phyloP scores from a whole-genome alignment of 202 grass and related monocot species.

The Cymbopogon flexuosus region DNA sequence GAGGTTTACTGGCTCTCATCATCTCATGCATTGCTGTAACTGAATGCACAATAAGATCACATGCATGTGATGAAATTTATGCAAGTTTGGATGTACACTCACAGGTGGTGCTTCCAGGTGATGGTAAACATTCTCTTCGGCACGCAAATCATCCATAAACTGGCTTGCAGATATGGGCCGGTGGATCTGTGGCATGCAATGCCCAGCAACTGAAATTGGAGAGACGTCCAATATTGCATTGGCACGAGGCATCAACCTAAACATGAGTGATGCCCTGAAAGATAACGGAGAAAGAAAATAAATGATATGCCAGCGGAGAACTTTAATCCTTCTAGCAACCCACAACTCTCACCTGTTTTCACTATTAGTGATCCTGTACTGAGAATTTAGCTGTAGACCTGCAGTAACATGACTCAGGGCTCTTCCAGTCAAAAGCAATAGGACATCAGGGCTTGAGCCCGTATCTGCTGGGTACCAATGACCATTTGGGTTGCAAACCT shows the following conservation, averaged over 20 bases:
- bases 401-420: slow-evolving; percentile 68
- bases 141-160: slow-evolving; percentile 59
- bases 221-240: slow-evolving; percentile 72
- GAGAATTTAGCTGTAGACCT: slow-evolving; percentile 57
- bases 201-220: slow-evolving; percentile 59
- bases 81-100: slow-evolving; percentile 38
- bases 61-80: slow-evolving; percentile 9
- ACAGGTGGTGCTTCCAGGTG: slow-evolving; percentile 50
- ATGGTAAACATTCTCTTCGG: slow-evolving; percentile 49
- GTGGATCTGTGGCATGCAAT: slow-evolving; percentile 54
- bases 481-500: slow-evolving; percentile 79
- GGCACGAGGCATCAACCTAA: slow-evolving; percentile 67
- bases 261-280: slow-evolving; percentile 71
- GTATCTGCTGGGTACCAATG: slow-evolving; percentile 71
- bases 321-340: slow-evolving; percentile 22
- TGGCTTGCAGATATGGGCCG: slow-evolving; percentile 61
- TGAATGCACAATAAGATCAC: neutral
- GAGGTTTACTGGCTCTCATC: neutral
- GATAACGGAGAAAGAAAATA: slow-evolving; percentile 1
- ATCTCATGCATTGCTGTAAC: neutral
- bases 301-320: slow-evolving; percentile 12
- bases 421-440: slow-evolving; percentile 74
- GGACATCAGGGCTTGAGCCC: slow-evolving; percentile 31
- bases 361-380: slow-evolving; percentile 38
- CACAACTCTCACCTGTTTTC: slow-evolving; percentile 36